Percentiles rank a stretch among this genome's conserved stretches.
Conservation (phyloP, 345 rosid genomes). For the Citrus unshiu region DNA sequence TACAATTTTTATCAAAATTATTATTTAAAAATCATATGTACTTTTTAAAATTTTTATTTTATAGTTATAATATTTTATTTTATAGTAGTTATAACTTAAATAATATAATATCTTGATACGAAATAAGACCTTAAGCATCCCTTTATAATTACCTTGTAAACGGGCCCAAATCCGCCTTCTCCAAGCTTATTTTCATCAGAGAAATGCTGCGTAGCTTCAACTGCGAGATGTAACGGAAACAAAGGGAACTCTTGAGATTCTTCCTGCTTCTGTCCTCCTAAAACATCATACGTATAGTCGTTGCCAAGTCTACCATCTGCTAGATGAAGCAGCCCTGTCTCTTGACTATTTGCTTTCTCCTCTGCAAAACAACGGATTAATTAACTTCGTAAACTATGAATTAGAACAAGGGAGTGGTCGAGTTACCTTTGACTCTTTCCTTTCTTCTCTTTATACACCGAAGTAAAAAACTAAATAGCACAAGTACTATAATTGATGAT, state of each 20-base stretch:
- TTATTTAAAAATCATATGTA: no score
- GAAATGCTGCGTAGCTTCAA: background rate
- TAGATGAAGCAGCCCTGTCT: background rate
- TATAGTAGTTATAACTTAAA: no score
- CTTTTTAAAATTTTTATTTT: no score
- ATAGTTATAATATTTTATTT: no score
- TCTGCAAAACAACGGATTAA: background rate
- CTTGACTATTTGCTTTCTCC: background rate
- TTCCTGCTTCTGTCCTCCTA: background rate
- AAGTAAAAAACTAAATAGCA: background rate
- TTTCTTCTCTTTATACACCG: background rate
- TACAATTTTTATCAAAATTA: no score
- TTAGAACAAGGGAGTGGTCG: background rate
- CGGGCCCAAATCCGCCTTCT: background rate
- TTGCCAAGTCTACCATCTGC: background rate
- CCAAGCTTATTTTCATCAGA: background rate
- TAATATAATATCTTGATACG: no score
- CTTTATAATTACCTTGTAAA: background rate
- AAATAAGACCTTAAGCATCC: background rate
- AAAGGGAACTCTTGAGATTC: background rate
- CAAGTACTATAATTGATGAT: background rate
- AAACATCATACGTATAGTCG: background rate
- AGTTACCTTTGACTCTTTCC: background rate
- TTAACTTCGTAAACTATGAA: background rate
- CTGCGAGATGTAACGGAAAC: background rate